Evolutionary conservation across 441 rosid species (phyloP).

Genomic region (Pelargonium australe): DNA sequence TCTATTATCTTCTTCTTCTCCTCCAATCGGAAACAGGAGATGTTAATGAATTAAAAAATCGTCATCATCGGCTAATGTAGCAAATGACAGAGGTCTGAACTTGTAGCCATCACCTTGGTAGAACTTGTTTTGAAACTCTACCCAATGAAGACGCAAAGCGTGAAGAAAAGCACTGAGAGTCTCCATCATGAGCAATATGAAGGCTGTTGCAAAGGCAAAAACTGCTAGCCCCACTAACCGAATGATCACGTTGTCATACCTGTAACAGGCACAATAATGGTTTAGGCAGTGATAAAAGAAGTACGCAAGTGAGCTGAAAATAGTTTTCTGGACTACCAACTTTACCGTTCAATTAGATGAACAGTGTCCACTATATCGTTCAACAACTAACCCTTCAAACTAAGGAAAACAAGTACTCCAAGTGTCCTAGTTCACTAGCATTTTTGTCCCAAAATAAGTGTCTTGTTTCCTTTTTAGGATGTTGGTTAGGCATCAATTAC

Average conservation of each 20-base stretch:
- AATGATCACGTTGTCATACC: conserved; percentile 76
- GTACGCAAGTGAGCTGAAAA: neutral
- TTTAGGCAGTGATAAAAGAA: conserved; percentile 3
- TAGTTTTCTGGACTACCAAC: neutral
- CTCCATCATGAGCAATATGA: conserved; percentile 96
- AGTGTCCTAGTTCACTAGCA: no score
- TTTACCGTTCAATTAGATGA: neutral
- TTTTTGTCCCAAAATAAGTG: no score
- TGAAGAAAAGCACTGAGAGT: conserved; percentile 95
- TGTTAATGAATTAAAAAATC: conserved; percentile 20
- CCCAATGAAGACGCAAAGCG: conserved; percentile 99
- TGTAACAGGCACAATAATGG: conserved; percentile 24
- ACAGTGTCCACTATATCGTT: no score
- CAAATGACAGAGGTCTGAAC: conserved; percentile 86
- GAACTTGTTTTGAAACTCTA: conserved; percentile 90
- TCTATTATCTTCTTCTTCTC: neutral
- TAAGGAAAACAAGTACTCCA: no score
- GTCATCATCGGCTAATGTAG: conserved; percentile 57
- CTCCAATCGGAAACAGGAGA: neutral
- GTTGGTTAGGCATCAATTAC: no score
- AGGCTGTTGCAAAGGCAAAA: conserved; percentile 89
- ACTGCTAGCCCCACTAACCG: conserved; percentile 77
- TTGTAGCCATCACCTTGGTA: conserved; percentile 95
- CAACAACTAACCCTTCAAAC: no score
- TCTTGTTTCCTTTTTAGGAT: no score